Conservation (phyloP, 306 rosid species). For the Comarum palustre region DNA sequence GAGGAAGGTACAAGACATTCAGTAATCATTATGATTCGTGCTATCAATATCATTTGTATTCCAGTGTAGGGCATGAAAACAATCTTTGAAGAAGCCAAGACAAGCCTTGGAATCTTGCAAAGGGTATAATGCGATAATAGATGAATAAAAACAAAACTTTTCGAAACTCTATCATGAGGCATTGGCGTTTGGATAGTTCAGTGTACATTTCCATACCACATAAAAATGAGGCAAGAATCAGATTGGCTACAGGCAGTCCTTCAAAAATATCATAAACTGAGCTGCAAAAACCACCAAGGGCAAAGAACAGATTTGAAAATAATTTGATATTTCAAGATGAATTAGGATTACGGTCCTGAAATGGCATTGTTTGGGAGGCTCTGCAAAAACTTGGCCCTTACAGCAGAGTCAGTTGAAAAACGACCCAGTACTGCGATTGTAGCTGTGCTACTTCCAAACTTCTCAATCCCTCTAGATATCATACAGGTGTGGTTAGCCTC, state of each 20-base stretch:
- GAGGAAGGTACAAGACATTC: too few relatives aligned
- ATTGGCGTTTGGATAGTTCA: not conserved
- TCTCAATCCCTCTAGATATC: slow-evolving; percentile 93
- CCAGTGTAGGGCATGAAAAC: not conserved
- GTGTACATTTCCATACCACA: not conserved
- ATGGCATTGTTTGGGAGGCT: slow-evolving; percentile 51
- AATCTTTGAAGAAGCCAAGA: slow-evolving; percentile 27
- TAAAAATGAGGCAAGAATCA: not conserved
- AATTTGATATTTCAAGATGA: slow-evolving; percentile 11
- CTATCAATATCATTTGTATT: slow-evolving; percentile 16
- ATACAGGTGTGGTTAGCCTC: slow-evolving; percentile 96
- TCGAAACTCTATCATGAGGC: not conserved
- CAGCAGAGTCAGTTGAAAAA: slow-evolving; percentile 52
- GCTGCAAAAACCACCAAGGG: not conserved
- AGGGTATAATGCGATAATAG: slow-evolving; percentile 18
- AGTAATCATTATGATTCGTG: not conserved
- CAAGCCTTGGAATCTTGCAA: slow-evolving; percentile 8
- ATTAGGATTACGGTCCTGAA: slow-evolving; percentile 32
- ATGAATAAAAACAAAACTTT: slow-evolving; percentile 16
- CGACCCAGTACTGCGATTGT: slow-evolving; percentile 77
- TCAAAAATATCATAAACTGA: not conserved
- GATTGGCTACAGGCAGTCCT: not conserved
- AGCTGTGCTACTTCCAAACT: slow-evolving; percentile 85
- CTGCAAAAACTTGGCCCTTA: slow-evolving; percentile 71
- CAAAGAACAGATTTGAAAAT: not conserved